Evolutionary conservation across 306 rosid genomes (phyloP).

Genomic region (Prunus mira): DNA sequence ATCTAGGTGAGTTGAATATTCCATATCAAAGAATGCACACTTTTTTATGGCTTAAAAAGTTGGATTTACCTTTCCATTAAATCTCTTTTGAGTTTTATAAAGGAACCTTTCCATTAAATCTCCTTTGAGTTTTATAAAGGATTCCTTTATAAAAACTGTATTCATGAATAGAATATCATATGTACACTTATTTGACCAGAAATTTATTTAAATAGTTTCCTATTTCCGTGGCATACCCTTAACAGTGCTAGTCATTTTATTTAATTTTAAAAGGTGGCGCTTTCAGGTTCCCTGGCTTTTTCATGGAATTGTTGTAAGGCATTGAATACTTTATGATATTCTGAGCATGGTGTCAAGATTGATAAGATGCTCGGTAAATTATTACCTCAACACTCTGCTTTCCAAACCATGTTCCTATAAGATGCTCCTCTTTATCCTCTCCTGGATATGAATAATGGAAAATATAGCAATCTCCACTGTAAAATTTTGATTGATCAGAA

Average conservation of each 20-base stretch:
- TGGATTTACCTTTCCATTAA: neutral
- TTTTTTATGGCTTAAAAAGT: neutral
- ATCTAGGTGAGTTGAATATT: neutral
- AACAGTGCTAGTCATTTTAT: neutral
- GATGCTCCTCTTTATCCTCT: slow-evolving; percentile 86
- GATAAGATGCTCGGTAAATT: slow-evolving; percentile 12
- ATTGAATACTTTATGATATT: neutral
- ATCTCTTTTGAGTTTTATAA: neutral
- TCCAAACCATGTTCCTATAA: slow-evolving; percentile 93
- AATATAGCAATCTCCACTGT: slow-evolving; percentile 87
- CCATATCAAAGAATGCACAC: too few species aligned
- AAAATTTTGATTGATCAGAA: slow-evolving; percentile 85
- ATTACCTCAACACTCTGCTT: slow-evolving; percentile 85
- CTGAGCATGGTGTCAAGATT: slow-evolving; percentile 4
- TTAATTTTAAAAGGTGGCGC: too few species aligned
- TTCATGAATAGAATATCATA: neutral
- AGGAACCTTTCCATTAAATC: neutral
- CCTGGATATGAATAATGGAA: slow-evolving; percentile 92
- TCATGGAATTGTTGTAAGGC: neutral
- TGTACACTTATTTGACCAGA: neutral
- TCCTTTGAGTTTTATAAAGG: neutral
- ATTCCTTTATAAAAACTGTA: neutral
- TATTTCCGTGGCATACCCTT: neutral
- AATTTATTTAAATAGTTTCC: neutral
- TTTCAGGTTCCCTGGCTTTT: neutral